These are phyloP conservation scores for Funneliformis mosseae DNA, from an alignment of 192 early-diverging fungal genomes.

Conservation along the genomic window DNA sequence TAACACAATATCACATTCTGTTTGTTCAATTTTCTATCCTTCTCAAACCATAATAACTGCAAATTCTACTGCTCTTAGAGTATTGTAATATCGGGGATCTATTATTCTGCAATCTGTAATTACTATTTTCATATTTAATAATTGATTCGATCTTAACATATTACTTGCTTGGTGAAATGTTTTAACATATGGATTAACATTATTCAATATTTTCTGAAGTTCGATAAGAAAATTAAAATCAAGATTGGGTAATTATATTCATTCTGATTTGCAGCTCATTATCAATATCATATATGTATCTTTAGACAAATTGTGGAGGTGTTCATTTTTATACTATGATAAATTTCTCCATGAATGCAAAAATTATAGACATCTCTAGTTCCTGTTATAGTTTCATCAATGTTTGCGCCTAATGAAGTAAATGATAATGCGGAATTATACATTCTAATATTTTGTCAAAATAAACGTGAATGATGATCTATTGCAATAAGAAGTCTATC, in stretches of 20 bases:
- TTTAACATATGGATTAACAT: constrained; percentile 26
- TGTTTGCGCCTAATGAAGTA: constrained; percentile 35
- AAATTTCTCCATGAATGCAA: constrained; percentile 31
- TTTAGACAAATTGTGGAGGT: constrained; percentile 21
- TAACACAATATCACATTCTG: background rate
- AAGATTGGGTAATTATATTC: constrained; percentile 6
- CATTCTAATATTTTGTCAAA: constrained; percentile 30
- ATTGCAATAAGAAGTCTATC: background rate
- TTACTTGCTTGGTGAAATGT: background rate
- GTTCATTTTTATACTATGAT: constrained; percentile 21
- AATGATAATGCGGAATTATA: constrained; percentile 40
- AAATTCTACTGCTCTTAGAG: constrained; percentile 26
- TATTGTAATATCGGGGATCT: constrained; percentile 6
- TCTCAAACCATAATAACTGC: constrained; percentile 32
- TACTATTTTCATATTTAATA: background rate
- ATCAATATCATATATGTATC: constrained; percentile 29
- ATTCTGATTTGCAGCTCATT: constrained; percentile 6
- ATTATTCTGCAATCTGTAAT: constrained; percentile 10
- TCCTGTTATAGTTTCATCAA: constrained; percentile 5
- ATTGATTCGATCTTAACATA: background rate
- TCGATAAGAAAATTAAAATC: background rate
- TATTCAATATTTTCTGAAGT: constrained; percentile 9
- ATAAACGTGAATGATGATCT: background rate
- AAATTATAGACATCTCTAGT: constrained; percentile 30
- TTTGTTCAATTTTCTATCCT: background rate